phyloP scores from a whole-genome alignment of 2,329 filamentous ascomycete species.

The Colletotrichum sp. region DNA sequence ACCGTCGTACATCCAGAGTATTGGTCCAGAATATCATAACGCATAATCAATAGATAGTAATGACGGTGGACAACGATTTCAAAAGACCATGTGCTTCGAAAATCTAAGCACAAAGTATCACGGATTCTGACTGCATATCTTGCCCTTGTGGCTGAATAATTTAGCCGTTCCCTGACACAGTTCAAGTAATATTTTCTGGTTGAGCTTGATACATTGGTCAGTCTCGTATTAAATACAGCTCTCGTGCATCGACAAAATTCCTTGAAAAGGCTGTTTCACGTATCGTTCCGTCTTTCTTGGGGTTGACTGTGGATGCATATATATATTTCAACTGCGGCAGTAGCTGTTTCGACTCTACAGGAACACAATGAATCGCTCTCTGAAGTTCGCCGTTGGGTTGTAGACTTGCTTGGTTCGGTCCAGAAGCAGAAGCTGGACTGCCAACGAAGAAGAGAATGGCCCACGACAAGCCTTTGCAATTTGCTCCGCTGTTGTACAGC shows the following conservation, averaged over 20 bases:
- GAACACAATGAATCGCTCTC: not conserved
- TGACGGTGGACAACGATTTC: rapidly evolving
- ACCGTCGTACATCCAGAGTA: not conserved
- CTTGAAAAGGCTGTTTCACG: no score
- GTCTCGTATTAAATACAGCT: not conserved
- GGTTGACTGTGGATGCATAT: not conserved
- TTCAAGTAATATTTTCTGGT: not conserved
- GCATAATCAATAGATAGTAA: not conserved
- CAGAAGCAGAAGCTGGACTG: not conserved
- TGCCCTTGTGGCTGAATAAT: no score
- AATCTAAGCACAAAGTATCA: rapidly evolving
- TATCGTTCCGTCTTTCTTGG: not conserved
- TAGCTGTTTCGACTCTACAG: not conserved
- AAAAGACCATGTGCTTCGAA: rapidly evolving
- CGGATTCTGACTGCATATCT: not conserved
- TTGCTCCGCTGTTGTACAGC: not conserved
- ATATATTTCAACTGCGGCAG: not conserved
- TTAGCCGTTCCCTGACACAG: no score
- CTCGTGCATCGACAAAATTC: rapidly evolving
- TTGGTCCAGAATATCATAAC: not conserved
- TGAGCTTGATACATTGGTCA: rapidly evolving
- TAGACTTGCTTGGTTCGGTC: not conserved
- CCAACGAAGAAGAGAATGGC: not conserved
- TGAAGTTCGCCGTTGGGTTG: no score
- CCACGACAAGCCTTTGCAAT: not conserved